Conservation (phyloP, 495 filamentous ascomycete genomes). For the Talaromyces proteolyticus region DNA sequence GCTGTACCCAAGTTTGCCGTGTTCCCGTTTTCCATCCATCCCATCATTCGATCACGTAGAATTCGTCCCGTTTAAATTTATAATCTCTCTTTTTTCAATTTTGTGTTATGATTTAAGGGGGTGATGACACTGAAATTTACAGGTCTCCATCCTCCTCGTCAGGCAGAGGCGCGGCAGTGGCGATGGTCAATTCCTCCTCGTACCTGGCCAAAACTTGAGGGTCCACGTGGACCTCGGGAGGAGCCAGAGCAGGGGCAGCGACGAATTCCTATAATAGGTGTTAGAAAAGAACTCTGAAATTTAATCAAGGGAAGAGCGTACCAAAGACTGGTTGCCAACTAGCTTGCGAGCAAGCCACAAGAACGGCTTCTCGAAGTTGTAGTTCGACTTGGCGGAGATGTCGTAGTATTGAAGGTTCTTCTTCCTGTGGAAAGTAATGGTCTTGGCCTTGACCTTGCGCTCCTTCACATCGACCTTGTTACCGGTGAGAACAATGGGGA, state of each 20-base stretch:
- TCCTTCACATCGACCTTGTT: conserved; percentile 99
- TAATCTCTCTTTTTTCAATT: not conserved
- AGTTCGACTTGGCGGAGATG: conserved; percentile 99
- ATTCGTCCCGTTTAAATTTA: not conserved
- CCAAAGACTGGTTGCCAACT: conserved; percentile 85
- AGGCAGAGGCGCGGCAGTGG: conserved; percentile 78
- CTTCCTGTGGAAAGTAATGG: conserved; percentile 99
- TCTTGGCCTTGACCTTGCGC: conserved; percentile 99
- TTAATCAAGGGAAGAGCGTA: conserved; percentile 37
- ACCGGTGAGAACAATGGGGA: conserved; percentile 95
- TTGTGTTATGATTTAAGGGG: not conserved
- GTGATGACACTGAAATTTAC: conserved; percentile 26
- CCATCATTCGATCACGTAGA: not conserved
- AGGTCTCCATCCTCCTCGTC: conserved; percentile 89
- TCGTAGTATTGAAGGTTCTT: conserved; percentile 99
- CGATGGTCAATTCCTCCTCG: conserved; percentile 81
- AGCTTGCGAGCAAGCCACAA: conserved; percentile 98
- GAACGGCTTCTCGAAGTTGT: conserved; percentile 99
- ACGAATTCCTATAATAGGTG: conserved; percentile 77
- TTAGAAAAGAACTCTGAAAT: conserved; percentile 8
- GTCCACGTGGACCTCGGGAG: conserved; percentile 86
- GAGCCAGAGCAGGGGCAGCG: conserved; percentile 87
- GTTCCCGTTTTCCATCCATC: no score
- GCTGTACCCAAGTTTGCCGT: not conserved
- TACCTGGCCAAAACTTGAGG: conserved; percentile 73